A percentile compares a stretch with the other conserved stretches of the same genome.
Conservation (phyloP, 2,329 filamentous ascomycete species). For the Colletotrichum lentis region DNA sequence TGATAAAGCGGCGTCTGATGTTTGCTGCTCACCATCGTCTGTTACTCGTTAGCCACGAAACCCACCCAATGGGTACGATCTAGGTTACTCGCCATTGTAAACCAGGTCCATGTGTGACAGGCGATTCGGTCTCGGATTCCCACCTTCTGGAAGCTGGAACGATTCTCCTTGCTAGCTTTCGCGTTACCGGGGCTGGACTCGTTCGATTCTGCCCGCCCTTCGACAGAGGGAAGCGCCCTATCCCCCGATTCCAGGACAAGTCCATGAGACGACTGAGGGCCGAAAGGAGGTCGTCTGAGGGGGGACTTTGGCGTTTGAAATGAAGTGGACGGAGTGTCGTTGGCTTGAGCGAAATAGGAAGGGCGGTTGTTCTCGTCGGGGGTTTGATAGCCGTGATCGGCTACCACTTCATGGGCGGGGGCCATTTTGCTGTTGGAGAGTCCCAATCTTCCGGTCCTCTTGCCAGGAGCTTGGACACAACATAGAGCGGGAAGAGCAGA, state of each 20-base stretch:
- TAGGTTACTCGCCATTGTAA: conserved; percentile 61
- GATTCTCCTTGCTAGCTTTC: conserved; percentile 44
- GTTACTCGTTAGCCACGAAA: conserved; percentile 34
- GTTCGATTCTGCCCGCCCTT: conserved; percentile 39
- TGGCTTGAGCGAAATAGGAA: conserved; percentile 42
- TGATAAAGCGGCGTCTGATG: background rate
- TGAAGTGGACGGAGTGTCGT: conserved; percentile 19
- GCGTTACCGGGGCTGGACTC: conserved; percentile 47
- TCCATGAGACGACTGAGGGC: conserved; percentile 30
- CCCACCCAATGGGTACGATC: background rate
- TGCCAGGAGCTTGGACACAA: conserved; percentile 57
- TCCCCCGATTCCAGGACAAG: conserved; percentile 13
- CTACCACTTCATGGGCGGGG: conserved; percentile 45
- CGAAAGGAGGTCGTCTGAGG: conserved; percentile 30
- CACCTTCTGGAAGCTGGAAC: conserved; percentile 45
- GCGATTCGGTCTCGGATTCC: conserved; percentile 60
- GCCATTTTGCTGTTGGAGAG: conserved; percentile 50
- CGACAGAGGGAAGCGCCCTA: conserved; percentile 21
- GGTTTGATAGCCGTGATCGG: conserved; percentile 50
- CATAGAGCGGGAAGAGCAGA: conserved; percentile 57
- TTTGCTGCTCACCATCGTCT: conserved; percentile 46
- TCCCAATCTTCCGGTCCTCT: conserved; percentile 59
- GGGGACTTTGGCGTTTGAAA: conserved; percentile 11
- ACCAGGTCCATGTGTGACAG: conserved; percentile 77
- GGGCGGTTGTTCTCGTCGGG: conserved; percentile 48